phyloP scores from a whole-genome alignment of 768 basidiomycete genomes.

The Phylloporus sp. region DNA sequence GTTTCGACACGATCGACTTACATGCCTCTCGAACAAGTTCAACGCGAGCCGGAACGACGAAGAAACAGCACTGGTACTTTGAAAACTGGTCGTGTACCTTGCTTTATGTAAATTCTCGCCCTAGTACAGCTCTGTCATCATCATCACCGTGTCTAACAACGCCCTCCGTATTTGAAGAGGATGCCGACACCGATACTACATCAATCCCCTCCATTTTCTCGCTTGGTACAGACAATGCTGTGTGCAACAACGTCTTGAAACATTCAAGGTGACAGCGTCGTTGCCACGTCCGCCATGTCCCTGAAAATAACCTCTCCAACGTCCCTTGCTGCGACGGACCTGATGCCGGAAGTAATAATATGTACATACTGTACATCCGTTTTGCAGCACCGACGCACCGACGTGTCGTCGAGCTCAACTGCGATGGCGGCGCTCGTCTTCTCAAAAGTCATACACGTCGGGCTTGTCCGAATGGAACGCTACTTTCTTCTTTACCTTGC shows the following conservation, averaged over 20 bases:
- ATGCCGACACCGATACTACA: no score
- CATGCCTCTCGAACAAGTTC: conserved; percentile 11
- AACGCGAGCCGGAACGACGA: conserved; percentile 1
- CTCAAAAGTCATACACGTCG: conserved; percentile 72
- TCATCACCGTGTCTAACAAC: neutral
- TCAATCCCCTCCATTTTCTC: conserved; percentile 18
- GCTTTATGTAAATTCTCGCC: conserved; percentile 27
- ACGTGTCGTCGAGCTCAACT: no score
- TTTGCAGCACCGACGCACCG: neutral
- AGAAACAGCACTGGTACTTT: neutral
- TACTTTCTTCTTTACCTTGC: conserved; percentile 54
- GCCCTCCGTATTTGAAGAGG: neutral
- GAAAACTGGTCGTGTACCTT: conserved; percentile 19
- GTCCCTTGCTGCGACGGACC: neutral
- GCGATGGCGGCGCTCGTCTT: no score
- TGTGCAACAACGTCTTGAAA: conserved; percentile 18
- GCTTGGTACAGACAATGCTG: conserved; percentile 8
- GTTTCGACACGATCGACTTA: conserved; percentile 19
- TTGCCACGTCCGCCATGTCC: conserved; percentile 10
- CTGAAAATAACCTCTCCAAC: neutral
- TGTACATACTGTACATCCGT: neutral
- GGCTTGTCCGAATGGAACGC: conserved; percentile 62
- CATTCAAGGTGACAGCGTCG: conserved; percentile 4
- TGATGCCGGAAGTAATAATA: no score
- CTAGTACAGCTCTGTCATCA: conserved; percentile 11